A percentile compares a stretch with the other conserved stretches of the same genome.
Conservation (phyloP, 176 grass and related monocot species). For the Oryza coarctata region DNA sequence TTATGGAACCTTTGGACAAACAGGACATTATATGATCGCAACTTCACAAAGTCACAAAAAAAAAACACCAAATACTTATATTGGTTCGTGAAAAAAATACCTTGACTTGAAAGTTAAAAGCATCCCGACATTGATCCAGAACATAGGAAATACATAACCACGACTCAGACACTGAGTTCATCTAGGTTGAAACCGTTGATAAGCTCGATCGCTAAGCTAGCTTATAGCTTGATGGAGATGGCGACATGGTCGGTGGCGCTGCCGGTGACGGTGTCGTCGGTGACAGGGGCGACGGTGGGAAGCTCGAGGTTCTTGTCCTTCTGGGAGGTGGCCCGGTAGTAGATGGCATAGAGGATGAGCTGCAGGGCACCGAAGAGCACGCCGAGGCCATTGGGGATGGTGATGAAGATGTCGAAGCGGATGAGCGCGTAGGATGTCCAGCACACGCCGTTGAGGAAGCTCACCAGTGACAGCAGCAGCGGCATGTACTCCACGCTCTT, state of each 20-base stretch:
- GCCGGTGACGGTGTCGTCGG: conserved; percentile 10
- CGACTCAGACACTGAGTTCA: too few species aligned
- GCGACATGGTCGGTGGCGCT: too few species aligned
- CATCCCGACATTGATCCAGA: too few species aligned
- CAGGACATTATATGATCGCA: too few species aligned
- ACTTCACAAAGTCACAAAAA: too few species aligned
- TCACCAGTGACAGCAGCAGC: conserved; percentile 50
- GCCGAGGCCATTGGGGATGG: conserved; percentile 61
- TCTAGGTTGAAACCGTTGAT: too few species aligned
- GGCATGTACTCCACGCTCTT: conserved; percentile 83
- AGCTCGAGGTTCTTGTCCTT: conserved; percentile 34
- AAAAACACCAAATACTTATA: too few species aligned
- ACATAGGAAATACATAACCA: too few species aligned
- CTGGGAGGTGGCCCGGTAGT: conserved; percentile 47
- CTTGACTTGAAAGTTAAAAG: too few species aligned
- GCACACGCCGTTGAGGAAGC: conserved; percentile 56
- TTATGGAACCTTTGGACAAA: too few species aligned
- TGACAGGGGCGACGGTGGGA: conserved; percentile 20
- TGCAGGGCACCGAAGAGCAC: conserved; percentile 41
- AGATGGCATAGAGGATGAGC: conserved; percentile 66
- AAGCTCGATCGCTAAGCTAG: neutral
- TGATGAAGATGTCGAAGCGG: conserved; percentile 56
- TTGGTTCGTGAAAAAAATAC: too few species aligned
- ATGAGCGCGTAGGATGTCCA: conserved; percentile 78
- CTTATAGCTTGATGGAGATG: conserved; percentile 19